Evolutionary conservation across 495 filamentous ascomycete genomes (phyloP).

Genomic region (Penicillium simplicissimum): DNA sequence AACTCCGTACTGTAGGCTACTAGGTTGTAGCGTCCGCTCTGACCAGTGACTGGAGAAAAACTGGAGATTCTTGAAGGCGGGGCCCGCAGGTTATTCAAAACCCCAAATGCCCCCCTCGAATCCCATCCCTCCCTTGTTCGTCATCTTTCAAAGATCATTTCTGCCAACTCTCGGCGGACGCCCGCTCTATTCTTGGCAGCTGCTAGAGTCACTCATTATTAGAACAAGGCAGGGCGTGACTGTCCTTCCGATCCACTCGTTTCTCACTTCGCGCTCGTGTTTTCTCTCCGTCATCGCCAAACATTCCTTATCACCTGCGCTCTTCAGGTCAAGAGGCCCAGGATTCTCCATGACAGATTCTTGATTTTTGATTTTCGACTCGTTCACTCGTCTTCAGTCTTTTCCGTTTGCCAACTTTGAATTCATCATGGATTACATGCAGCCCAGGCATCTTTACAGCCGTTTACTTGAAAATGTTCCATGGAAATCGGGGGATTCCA

Average conservation of each 20-base stretch:
- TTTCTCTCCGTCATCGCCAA: neutral
- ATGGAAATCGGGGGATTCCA: slow-evolving; percentile 35
- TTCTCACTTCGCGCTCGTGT: neutral
- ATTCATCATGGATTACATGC: slow-evolving; percentile 28
- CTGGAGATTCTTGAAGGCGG: neutral
- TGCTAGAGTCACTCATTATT: slow-evolving; percentile 2
- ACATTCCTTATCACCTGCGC: slow-evolving; percentile 12
- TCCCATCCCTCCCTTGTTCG: slow-evolving; percentile 14
- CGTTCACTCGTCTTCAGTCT: slow-evolving; percentile 1
- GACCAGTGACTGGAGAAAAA: slow-evolving; percentile 3
- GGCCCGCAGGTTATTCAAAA: slow-evolving; percentile 17
- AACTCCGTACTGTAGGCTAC: too few species aligned
- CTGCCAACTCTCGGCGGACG: slow-evolving; percentile 7
- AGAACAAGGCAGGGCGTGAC: neutral
- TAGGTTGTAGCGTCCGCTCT: slow-evolving; percentile 9
- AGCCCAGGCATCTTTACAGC: slow-evolving; percentile 32
- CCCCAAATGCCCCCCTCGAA: slow-evolving; percentile 14
- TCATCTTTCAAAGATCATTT: slow-evolving; percentile 7
- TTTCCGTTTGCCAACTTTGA: neutral
- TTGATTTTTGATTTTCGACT: slow-evolving; percentile 15
- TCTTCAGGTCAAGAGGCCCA: slow-evolving; percentile 19
- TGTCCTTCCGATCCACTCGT: slow-evolving; percentile 9
- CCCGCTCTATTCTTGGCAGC: slow-evolving; percentile 14
- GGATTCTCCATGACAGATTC: slow-evolving; percentile 11
- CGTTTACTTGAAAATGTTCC: slow-evolving; percentile 35